These are phyloP conservation scores for Aspergillus avenaceus DNA, from an alignment of 495 filamentous ascomycete species.

Conservation along the genomic window DNA sequence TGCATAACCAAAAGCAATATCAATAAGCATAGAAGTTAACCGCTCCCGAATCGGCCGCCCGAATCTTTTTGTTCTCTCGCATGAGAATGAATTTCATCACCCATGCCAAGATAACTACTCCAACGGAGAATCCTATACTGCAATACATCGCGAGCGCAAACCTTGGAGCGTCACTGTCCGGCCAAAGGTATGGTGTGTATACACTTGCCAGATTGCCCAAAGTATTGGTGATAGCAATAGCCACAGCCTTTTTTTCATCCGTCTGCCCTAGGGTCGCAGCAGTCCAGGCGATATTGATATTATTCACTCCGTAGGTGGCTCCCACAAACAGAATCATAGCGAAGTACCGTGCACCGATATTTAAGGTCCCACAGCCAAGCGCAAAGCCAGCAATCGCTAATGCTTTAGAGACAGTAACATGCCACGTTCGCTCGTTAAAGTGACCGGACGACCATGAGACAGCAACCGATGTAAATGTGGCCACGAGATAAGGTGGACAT, in stretches of 20 bases:
- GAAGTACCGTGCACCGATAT: constrained; percentile 47
- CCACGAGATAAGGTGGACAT: constrained; percentile 48
- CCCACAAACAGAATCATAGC: constrained; percentile 48
- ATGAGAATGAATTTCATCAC: constrained; percentile 37
- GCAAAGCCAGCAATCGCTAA: constrained; percentile 47
- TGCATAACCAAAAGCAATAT: too few species aligned
- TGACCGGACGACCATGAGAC: constrained; percentile 37
- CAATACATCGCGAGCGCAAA: constrained; percentile 39
- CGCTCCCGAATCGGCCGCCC: constrained; percentile 18
- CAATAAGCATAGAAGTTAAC: constrained; percentile 16
- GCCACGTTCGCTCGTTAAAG: constrained; percentile 46
- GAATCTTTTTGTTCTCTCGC: constrained; percentile 45
- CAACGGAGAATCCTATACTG: constrained; percentile 43
- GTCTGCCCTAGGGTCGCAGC: constrained; percentile 51
- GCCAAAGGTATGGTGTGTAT: constrained; percentile 51
- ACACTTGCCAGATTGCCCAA: constrained; percentile 46
- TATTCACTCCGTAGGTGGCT: constrained; percentile 45
- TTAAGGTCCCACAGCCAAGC: constrained; percentile 24
- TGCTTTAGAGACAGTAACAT: constrained; percentile 26
- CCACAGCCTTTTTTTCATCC: constrained; percentile 45
- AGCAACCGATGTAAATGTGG: constrained; percentile 42
- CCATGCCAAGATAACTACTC: constrained; percentile 33
- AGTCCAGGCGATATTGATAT: constrained; percentile 52
- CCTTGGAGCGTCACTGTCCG: constrained; percentile 43
- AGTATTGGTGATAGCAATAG: constrained; percentile 42